phyloP scores from a whole-genome alignment of 768 basidiomycete genomes.

The Pulveroboletus frians region DNA sequence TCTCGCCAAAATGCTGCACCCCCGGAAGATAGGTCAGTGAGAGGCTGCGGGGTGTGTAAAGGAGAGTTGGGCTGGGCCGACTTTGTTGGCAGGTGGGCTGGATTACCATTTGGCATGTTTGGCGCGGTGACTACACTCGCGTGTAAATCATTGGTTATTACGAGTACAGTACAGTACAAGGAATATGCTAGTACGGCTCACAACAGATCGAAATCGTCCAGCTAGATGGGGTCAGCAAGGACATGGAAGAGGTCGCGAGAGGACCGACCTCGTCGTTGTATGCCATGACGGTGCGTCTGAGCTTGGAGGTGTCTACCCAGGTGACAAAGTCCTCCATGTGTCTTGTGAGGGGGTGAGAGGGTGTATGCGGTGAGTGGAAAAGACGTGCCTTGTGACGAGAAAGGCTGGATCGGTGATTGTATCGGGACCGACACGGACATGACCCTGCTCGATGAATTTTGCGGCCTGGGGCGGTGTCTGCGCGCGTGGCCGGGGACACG shows the following conservation, averaged over 20 bases:
- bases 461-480: slow-evolving; percentile 60
- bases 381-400: slow-evolving; percentile 75
- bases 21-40: slow-evolving; percentile 8
- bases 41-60: slow-evolving; percentile 4
- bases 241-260: background rate
- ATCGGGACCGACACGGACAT: slow-evolving; percentile 94
- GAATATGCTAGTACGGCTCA: no score
- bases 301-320: slow-evolving; percentile 97
- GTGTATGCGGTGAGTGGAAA: background rate
- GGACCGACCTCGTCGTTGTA: slow-evolving; percentile 89
- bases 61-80: background rate
- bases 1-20: slow-evolving; percentile 14
- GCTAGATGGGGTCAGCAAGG: slow-evolving; percentile 40
- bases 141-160: slow-evolving; percentile 16
- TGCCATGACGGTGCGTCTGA: slow-evolving; percentile 90
- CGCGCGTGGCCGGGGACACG: slow-evolving; percentile 5
- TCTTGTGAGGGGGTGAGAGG: slow-evolving; percentile 35
- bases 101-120: slow-evolving; percentile 8
- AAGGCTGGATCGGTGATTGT: slow-evolving; percentile 95
- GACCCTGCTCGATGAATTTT: slow-evolving; percentile 97
- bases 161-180: background rate
- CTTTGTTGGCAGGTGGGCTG: slow-evolving; percentile 1
- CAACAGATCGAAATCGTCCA: slow-evolving; percentile 91
- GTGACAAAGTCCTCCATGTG: slow-evolving; percentile 99
- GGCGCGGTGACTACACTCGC: slow-evolving; percentile 15